Evolutionary conservation across 1,284 basidiomycete genomes (phyloP).

Genomic region (Tilletiaria anomala): DNA sequence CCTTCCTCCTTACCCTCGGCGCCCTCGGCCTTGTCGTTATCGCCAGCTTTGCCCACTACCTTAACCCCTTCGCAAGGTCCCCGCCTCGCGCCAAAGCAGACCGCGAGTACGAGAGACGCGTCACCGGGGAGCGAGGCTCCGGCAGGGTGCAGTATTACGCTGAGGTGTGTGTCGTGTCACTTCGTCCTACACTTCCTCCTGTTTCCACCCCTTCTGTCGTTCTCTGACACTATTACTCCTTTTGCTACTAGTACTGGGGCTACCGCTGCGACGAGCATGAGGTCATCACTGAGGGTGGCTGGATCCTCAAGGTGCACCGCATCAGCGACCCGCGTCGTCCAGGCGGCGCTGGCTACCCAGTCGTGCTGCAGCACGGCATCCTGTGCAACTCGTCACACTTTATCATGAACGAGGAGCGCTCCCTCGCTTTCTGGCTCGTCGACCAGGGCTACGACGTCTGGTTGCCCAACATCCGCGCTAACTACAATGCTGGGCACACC

Average conservation of each 20-base stretch:
- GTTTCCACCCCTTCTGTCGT: not conserved
- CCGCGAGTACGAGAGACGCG: conserved; percentile 34
- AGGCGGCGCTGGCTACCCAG: conserved; percentile 29
- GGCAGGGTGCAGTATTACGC: conserved; percentile 34
- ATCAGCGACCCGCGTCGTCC: conserved; percentile 35
- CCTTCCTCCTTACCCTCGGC: conserved; percentile 16
- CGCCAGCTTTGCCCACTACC: conserved; percentile 20
- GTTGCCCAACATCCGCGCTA: conserved; percentile 37
- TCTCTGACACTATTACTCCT: not conserved
- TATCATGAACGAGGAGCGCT: conserved; percentile 33
- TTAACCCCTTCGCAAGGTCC: conserved; percentile 32
- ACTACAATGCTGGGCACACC: conserved; percentile 34
- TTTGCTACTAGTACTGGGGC: conserved; percentile 38
- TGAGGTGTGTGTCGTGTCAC: conserved; percentile 6
- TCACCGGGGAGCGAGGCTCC: conserved; percentile 35
- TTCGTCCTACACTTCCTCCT: not conserved
- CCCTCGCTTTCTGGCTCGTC: conserved; percentile 35
- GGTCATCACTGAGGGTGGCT: conserved; percentile 33
- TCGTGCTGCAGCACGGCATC: conserved; percentile 38
- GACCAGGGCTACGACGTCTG: conserved; percentile 39
- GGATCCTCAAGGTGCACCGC: conserved; percentile 38
- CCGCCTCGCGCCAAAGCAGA: conserved; percentile 25
- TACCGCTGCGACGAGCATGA: conserved; percentile 40
- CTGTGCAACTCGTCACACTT: conserved; percentile 37
- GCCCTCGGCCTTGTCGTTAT: conserved; percentile 17